These are phyloP conservation scores for Tuber umbilicatum DNA, from an alignment of 495 filamentous ascomycete genomes.

Conservation along the genomic window DNA sequence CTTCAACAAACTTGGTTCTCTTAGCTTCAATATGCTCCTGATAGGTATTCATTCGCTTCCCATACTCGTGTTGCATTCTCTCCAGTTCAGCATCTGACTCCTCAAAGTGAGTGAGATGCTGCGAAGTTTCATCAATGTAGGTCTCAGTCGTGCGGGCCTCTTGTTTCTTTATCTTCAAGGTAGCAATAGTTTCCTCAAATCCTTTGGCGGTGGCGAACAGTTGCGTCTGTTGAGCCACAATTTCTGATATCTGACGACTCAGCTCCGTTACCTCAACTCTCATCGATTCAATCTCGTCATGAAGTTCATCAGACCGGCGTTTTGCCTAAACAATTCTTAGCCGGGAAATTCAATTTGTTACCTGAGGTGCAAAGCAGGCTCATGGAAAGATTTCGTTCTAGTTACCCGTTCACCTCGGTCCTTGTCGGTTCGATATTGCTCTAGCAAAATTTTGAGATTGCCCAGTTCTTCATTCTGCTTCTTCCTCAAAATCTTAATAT, in stretches of 20 bases:
- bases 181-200: slow-evolving; percentile 59
- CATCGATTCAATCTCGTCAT: slow-evolving; percentile 65
- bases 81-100: slow-evolving; percentile 75
- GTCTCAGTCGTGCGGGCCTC: slow-evolving; percentile 56
- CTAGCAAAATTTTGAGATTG: slow-evolving; percentile 63
- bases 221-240: slow-evolving; percentile 44
- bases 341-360: background rate
- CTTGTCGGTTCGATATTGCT: slow-evolving; percentile 75
- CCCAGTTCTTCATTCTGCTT: slow-evolving; percentile 67
- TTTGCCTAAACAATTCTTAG: slow-evolving; percentile 35
- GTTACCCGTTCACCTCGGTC: slow-evolving; percentile 64
- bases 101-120: slow-evolving; percentile 64
- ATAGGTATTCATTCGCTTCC: slow-evolving; percentile 61
- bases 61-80: slow-evolving; percentile 71
- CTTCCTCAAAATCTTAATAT: slow-evolving; percentile 79
- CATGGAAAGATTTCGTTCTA: slow-evolving; percentile 5
- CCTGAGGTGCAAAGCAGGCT: background rate
- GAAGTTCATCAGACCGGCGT: slow-evolving; percentile 53
- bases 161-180: slow-evolving; percentile 67
- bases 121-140: slow-evolving; percentile 51
- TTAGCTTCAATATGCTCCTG: slow-evolving; percentile 57
- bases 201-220: slow-evolving; percentile 56
- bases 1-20: slow-evolving; percentile 55
- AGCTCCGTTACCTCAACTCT: slow-evolving; percentile 54
- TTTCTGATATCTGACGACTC: slow-evolving; percentile 50